Conservation (phyloP, 2,329 filamentous ascomycete genomes). For the Coniosporium tulheliwenetii region DNA sequence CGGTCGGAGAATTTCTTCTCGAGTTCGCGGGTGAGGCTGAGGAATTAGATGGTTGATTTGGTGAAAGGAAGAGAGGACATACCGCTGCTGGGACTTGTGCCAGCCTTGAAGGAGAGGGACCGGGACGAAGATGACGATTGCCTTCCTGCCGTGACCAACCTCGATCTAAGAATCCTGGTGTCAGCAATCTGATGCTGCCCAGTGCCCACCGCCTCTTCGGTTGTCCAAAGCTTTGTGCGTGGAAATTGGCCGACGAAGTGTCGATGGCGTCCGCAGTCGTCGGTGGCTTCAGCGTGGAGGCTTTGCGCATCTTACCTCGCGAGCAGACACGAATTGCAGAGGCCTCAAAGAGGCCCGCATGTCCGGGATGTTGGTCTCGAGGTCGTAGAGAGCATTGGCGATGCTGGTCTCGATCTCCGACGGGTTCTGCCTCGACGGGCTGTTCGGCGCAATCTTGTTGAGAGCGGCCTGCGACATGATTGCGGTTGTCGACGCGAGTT, state of each 20-base stretch:
- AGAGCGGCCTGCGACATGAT: conserved; percentile 54
- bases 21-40: conserved; percentile 94
- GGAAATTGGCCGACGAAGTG: neutral
- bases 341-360: conserved; percentile 92
- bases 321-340: conserved; percentile 96
- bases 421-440: conserved; percentile 87
- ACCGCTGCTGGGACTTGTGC: conserved; percentile 99
- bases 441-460: conserved; percentile 98
- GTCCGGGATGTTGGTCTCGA: conserved; percentile 98
- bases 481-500: too few species aligned
- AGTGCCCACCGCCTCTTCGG: conserved; percentile 41
- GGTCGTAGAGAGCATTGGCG: conserved; percentile 92
- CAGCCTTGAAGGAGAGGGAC: conserved; percentile 96
- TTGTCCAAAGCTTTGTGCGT: conserved; percentile 5
- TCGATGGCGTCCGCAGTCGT: neutral
- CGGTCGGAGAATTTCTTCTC: conserved; percentile 99
- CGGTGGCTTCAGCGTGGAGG: conserved; percentile 1
- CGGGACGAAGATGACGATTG: conserved; percentile 99
- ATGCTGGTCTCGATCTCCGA: conserved; percentile 97
- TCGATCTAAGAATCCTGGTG: conserved; percentile 69
- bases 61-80: conserved; percentile 29
- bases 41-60: conserved; percentile 2
- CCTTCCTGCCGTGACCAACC: conserved; percentile 99
- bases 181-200: conserved; percentile 36
- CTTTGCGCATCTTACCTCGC: conserved; percentile 70